Conservation (phyloP, 208 protist genomes). For the Crithidia brevicula region DNA sequence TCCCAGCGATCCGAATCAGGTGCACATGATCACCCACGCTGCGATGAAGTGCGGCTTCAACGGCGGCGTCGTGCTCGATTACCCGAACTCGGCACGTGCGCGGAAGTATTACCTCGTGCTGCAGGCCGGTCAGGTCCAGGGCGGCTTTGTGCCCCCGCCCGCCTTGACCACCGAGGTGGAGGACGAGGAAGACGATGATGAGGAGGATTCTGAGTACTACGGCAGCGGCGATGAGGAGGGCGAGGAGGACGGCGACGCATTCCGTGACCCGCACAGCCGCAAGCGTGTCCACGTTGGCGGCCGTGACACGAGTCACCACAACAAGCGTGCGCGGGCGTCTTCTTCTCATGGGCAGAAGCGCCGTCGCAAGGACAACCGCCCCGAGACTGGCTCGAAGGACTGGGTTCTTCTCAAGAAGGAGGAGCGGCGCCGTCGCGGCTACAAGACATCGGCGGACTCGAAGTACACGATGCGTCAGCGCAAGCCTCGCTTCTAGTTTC, state of each 20-base stretch:
- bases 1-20: constrained; percentile 94
- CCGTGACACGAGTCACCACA: constrained; percentile 32
- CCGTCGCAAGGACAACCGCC: constrained; percentile 70
- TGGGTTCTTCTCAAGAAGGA: constrained; percentile 98
- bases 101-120: constrained; percentile 98
- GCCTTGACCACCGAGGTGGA: constrained; percentile 47
- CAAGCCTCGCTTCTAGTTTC: constrained; percentile 85
- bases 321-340: constrained; percentile 48
- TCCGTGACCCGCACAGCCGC: constrained; percentile 27
- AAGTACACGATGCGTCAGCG: constrained; percentile 98
- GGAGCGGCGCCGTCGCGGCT: constrained; percentile 92
- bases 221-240: constrained; percentile 45
- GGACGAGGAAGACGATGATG: constrained; percentile 45
- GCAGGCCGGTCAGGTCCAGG: constrained; percentile 85
- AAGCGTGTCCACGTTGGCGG: constrained; percentile 51
- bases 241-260: constrained; percentile 12
- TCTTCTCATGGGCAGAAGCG: constrained; percentile 42
- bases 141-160: constrained; percentile 62
- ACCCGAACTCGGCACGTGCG: constrained; percentile 96
- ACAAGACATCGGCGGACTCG: constrained; percentile 87
- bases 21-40: constrained; percentile 96
- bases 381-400: constrained; percentile 83
- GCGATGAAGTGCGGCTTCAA: constrained; percentile 98
- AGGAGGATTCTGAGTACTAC: constrained; percentile 30
- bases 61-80: constrained; percentile 98